Base-by-base conservation (phyloP, 371 early-diverging fungal genomes). In the Mucor saturninus region DNA sequence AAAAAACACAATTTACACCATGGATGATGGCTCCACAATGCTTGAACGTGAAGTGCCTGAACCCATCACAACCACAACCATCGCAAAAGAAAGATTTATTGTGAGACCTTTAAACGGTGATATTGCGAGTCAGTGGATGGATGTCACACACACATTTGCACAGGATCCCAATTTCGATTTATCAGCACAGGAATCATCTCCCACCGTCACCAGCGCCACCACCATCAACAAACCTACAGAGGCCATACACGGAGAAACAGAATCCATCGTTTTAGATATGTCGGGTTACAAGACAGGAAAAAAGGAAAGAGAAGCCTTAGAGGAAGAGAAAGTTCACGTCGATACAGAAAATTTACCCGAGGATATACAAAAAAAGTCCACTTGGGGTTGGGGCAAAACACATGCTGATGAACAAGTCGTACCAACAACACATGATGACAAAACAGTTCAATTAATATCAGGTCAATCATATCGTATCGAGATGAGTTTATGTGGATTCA, bases 191-290 rank as follows among this genome's bases (percentile, higher is more conserved):
- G 15, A 7, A 6, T 49, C 49, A 6, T 35, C 61, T 4, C 67
- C 9, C 54, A 67, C 37, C 13, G 5, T 28, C 29, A 48, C 38
- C 37, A 49, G 21, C 21, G 21, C 61, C 4, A 69, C 9, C 54
- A 67, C 37, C 13, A 13, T 28, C 29, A 48, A 50, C 37, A 49
- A 59, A 40, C 8, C 45, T 15, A n/a, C 9, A 2, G 46, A 61
- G 26, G 31, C 31, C 4, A 39, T 54, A 35, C 48, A 64, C 54
- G 68, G 11, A 7, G 75, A 74, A 6, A 64, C 73, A 28, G 76
- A 79, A 52, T 76, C 74, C 1, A 80, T 80, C 46, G 74, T 85
- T 13, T 61, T 85, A 56, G 86, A 85, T 70, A 85, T 85, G 58
- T 79, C 86, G 26, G 86, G 86, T 42, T 85, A 85, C 54, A 85